Evolutionary conservation across 202 grass and related monocot species (phyloP), one percentile per base, ranked within the genome.

Genomic region (Miscanthus sacchariflorus): DNA sequence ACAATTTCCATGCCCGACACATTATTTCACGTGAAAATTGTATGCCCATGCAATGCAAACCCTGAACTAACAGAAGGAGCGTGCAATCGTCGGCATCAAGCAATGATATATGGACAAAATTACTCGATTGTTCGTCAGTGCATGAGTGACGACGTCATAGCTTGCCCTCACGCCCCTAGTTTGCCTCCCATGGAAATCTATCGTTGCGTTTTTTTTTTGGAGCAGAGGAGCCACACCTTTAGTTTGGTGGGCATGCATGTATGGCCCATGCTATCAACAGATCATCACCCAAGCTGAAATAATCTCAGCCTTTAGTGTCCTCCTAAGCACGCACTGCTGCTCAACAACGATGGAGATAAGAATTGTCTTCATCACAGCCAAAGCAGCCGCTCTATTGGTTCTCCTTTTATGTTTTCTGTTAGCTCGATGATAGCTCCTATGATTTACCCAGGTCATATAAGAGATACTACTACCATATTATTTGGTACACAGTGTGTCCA

Each of bases 361-460:
- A 74, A 67, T 83, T 74, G 10, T 49, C 67, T 67, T 58, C 42
- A 12, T 78, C 84, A 67, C 27, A 83, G 2, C 78, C 36, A 86
- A 90, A 77, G 28, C 42, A 65, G 10, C 24, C n/a, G 25, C 49
- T 59, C 61, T 38, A 27, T 82, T 46, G 43, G 54, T 21, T 21
- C 52, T 61, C 4, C 1, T 42, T 86, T 71, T 69, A 38, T 59
- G 21, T 77, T 76, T 75, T 18, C 9, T 71, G 12, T 72, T 79
- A 7, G 21, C 24, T 2, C 56, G 28, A 49, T 25, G 2, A 58
- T 30, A 42, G 54, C 68, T 67, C 73, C 50, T 64, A 90, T 86
- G 40, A 82, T 86, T 86, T 66, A 74, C 56, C 81, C n/a, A 11
- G 28, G 83, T 82, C 23, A 86, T 86, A 30, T 21, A 64, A 71